These are phyloP conservation scores for Psidium friedrichsthalianum DNA, from an alignment of 345 rosid species.

Conservation along the genomic window DNA sequence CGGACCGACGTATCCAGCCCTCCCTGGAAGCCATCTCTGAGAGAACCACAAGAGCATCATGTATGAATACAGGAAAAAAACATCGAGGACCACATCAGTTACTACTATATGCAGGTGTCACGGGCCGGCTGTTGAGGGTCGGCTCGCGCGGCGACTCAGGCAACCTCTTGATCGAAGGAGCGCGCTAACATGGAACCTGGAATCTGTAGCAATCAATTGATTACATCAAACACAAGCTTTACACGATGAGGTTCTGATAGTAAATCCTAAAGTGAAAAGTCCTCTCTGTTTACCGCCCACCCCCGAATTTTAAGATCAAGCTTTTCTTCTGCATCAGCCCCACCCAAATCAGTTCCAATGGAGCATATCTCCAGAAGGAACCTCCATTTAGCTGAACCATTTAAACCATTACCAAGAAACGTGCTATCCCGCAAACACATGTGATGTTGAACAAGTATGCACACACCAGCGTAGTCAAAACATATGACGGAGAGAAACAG, in stretches of 20 bases:
- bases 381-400: constrained; percentile 45
- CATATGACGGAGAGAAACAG: not conserved
- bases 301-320: constrained; percentile 13
- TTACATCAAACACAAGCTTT: too few species aligned
- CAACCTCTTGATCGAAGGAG: not conserved
- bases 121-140: too few species aligned
- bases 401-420: not conserved
- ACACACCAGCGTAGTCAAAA: too few species aligned
- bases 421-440: not conserved
- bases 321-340: constrained; percentile 22
- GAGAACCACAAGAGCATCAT: too few species aligned
- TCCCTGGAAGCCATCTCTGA: too few species aligned
- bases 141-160: too few species aligned
- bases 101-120: too few species aligned
- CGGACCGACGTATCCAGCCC: not conserved
- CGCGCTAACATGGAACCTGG: constrained; percentile 3
- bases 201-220: constrained; percentile 6
- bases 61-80: too few species aligned
- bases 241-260: not conserved
- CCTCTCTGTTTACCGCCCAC: constrained; percentile 4
- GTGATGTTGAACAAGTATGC: not conserved
- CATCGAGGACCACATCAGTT: too few species aligned
- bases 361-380: constrained; percentile 44
- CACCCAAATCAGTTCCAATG: constrained; percentile 22
- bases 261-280: not conserved